These are phyloP conservation scores for Cladosporium halotolerans DNA, from an alignment of 2,329 filamentous ascomycete species.

Conservation along the genomic window DNA sequence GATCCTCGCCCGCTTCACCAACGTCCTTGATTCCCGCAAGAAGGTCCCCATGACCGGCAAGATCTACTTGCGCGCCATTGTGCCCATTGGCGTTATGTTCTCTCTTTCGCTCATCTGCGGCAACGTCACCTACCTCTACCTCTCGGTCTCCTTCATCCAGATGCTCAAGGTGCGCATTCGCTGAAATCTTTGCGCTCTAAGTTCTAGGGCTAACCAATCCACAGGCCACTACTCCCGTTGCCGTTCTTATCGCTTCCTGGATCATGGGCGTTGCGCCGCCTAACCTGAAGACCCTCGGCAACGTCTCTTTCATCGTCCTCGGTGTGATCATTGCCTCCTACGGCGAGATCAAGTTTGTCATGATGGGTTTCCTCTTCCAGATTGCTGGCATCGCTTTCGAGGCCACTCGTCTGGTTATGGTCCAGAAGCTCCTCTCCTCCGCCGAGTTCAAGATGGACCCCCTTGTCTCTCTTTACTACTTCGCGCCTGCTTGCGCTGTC, in stretches of 20 bases:
- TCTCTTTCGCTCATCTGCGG: slow-evolving; percentile 93
- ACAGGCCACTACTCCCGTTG: slow-evolving; percentile 88
- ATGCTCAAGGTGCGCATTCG: slow-evolving; percentile 75
- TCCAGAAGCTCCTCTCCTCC: slow-evolving; percentile 73
- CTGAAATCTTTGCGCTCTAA: slow-evolving; percentile 14
- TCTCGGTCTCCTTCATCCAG: slow-evolving; percentile 95
- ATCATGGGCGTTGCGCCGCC: slow-evolving; percentile 74
- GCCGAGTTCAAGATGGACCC: slow-evolving; percentile 90
- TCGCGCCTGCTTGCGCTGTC: slow-evolving; percentile 73
- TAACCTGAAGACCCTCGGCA: slow-evolving; percentile 80
- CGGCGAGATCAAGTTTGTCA: slow-evolving; percentile 90
- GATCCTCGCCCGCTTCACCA: slow-evolving; percentile 82
- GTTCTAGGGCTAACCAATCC: slow-evolving; percentile 3
- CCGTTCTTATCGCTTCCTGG: slow-evolving; percentile 87
- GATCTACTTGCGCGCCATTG: slow-evolving; percentile 86
- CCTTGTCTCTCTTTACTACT: slow-evolving; percentile 83
- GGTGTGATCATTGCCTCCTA: slow-evolving; percentile 92
- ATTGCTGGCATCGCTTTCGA: slow-evolving; percentile 73
- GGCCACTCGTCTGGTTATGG: slow-evolving; percentile 75
- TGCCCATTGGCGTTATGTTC: slow-evolving; percentile 94
- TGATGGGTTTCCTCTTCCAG: slow-evolving; percentile 74
- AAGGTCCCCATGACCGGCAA: slow-evolving; percentile 94
- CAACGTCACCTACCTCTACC: slow-evolving; percentile 90
- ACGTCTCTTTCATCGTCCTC: slow-evolving; percentile 89
- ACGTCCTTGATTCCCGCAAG: slow-evolving; percentile 85